A percentile compares a stretch with the other conserved stretches of the same genome.
Conservation (phyloP, 805 yeast species). For the Starmera amethionina region DNA sequence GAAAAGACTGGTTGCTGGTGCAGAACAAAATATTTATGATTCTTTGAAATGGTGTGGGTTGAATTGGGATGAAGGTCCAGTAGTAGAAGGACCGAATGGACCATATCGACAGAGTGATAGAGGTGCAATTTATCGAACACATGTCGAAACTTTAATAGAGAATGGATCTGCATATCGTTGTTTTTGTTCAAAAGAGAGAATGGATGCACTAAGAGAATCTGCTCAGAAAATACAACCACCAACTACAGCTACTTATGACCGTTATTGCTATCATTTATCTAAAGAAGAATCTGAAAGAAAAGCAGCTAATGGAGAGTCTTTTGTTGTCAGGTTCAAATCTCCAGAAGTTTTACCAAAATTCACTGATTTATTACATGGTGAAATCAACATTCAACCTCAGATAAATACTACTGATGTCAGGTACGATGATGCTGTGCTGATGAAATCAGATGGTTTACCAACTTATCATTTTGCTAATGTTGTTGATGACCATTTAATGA, state of each 20-base stretch:
- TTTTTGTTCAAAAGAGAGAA: conserved; percentile 72
- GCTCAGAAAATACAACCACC: conserved; percentile 78
- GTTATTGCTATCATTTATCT: conserved; percentile 53
- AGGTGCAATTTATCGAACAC: conserved; percentile 47
- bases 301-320: conserved; percentile 25
- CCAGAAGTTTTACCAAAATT: conserved; percentile 64
- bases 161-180: conserved; percentile 79
- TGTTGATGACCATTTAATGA: conserved; percentile 89
- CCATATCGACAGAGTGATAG: conserved; percentile 87
- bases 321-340: conserved; percentile 65
- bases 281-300: conserved; percentile 29
- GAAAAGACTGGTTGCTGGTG: conserved; percentile 65
- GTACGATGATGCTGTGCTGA: conserved; percentile 79
- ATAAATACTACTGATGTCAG: conserved; percentile 58
- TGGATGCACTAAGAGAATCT: conserved; percentile 55
- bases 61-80: conserved; percentile 75
- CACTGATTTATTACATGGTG: conserved; percentile 71
- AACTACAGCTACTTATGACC: conserved; percentile 84
- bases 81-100: conserved; percentile 32
- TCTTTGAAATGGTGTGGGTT: conserved; percentile 73
- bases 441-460: conserved; percentile 92
- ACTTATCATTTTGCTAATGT: conserved; percentile 97
- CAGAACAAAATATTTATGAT: conserved; percentile 72
- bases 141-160: conserved; percentile 46
- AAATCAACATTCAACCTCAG: conserved; percentile 70